Conservation (phyloP, 2,329 filamentous ascomycete species). For the Ceratocystis diversiconidia region DNA sequence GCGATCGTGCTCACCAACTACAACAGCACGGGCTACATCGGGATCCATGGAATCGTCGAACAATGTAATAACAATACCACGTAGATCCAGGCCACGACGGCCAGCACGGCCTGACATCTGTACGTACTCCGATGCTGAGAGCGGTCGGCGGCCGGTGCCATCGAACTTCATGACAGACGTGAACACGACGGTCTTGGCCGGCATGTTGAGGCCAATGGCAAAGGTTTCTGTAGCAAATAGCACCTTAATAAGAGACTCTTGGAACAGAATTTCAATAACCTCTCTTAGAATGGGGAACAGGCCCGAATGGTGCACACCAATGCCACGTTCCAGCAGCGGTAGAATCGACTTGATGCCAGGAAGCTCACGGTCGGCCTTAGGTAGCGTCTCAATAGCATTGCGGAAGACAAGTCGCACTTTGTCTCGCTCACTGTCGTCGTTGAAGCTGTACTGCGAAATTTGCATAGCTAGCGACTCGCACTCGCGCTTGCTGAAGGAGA, state of each 20-base stretch:
- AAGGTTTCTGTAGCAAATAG: slow-evolving; percentile 97
- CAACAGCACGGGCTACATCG: slow-evolving; percentile 82
- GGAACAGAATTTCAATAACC: slow-evolving; percentile 97
- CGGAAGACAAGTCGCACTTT: slow-evolving; percentile 92
- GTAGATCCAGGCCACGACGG: slow-evolving; percentile 89
- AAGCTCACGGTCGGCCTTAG: slow-evolving; percentile 75
- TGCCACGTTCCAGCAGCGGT: slow-evolving; percentile 75
- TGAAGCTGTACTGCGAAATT: slow-evolving; percentile 80
- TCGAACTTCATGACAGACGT: slow-evolving; percentile 94
- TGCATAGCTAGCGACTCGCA: slow-evolving; percentile 82
- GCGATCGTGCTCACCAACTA: slow-evolving; percentile 90
- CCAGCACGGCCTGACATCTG: slow-evolving; percentile 98
- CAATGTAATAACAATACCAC: slow-evolving; percentile 99
- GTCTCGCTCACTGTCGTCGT: slow-evolving; percentile 86
- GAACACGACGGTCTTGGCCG: slow-evolving; percentile 98
- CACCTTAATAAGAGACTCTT: slow-evolving; percentile 94
- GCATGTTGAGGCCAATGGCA: slow-evolving; percentile 98
- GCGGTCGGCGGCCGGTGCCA: slow-evolving; percentile 61
- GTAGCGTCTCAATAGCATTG: slow-evolving; percentile 82
- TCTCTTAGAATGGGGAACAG: slow-evolving; percentile 92
- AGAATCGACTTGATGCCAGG: slow-evolving; percentile 86
- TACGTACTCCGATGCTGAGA: slow-evolving; percentile 91
- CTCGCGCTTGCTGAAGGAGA: slow-evolving; percentile 97
- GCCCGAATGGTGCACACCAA: slow-evolving; percentile 94
- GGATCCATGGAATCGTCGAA: slow-evolving; percentile 94